These are phyloP conservation scores for Filosporella fistucella DNA, from an alignment of 495 filamentous ascomycete genomes.

Conservation along the genomic window DNA sequence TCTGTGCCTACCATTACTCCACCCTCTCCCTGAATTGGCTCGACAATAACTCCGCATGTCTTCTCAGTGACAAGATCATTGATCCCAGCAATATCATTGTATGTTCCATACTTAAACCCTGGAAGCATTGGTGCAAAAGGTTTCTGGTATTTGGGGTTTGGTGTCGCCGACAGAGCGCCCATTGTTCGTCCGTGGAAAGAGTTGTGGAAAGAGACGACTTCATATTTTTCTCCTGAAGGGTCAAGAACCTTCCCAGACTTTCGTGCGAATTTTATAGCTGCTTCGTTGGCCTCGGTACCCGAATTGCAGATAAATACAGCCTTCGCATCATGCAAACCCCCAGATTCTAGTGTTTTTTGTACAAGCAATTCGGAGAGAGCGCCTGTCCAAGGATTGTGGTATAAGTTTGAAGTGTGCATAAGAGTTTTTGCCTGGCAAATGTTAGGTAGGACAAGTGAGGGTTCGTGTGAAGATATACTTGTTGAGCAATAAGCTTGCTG, in stretches of 20 bases:
- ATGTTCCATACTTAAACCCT: slow-evolving; percentile 81
- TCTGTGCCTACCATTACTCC: slow-evolving; percentile 80
- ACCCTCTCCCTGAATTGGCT: slow-evolving; percentile 97
- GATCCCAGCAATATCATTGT: slow-evolving; percentile 73
- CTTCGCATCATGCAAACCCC: slow-evolving; percentile 75
- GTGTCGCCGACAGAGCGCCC: slow-evolving; percentile 86
- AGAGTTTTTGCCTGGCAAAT: slow-evolving; percentile 62
- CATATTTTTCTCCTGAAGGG: slow-evolving; percentile 68
- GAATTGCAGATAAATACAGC: slow-evolving; percentile 93
- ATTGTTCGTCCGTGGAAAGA: slow-evolving; percentile 97
- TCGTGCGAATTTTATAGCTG: slow-evolving; percentile 92
- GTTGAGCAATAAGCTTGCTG: slow-evolving; percentile 60
- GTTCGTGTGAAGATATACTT: slow-evolving; percentile 44
- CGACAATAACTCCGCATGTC: slow-evolving; percentile 93
- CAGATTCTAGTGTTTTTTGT: slow-evolving; percentile 64
- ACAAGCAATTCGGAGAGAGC: slow-evolving; percentile 83
- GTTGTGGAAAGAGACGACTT: slow-evolving; percentile 82
- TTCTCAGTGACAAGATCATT: slow-evolving; percentile 69
- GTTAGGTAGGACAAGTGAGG: neutral
- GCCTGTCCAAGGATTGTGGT: slow-evolving; percentile 93
- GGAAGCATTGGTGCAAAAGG: slow-evolving; percentile 95
- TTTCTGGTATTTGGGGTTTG: slow-evolving; percentile 97
- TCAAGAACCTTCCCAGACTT: slow-evolving; percentile 77
- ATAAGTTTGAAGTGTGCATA: slow-evolving; percentile 89
- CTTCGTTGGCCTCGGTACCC: slow-evolving; percentile 93